A percentile compares a stretch with the other conserved stretches of the same genome.
phyloP scores from a whole-genome alignment of 345 rosid species.

The Gossypium longicalyx region DNA sequence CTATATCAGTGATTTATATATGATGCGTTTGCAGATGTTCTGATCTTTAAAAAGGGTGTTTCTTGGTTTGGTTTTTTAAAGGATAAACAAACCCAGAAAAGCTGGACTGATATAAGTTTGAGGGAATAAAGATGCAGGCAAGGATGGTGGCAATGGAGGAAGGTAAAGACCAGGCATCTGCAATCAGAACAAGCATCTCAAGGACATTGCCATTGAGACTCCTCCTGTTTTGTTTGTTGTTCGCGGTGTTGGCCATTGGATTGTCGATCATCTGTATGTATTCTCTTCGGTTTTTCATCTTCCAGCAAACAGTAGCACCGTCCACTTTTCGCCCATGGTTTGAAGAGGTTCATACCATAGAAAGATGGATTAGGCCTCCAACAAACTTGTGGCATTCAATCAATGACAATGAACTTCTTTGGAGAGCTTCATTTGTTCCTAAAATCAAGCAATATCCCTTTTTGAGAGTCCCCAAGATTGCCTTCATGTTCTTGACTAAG shows the following conservation, averaged over 20 bases:
- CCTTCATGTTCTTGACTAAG: conserved; percentile 90
- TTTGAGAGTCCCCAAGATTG: conserved; percentile 71
- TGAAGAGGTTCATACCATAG: conserved; percentile 22
- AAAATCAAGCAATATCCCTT: conserved; percentile 51
- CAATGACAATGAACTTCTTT: conserved; percentile 69
- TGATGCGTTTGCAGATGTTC: background rate
- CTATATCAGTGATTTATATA: background rate
- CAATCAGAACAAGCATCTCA: conserved; percentile 30
- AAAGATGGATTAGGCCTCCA: conserved; percentile 59
- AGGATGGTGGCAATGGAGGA: conserved; percentile 42
- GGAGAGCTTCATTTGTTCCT: conserved; percentile 83
- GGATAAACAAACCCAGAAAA: background rate
- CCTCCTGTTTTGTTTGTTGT: conserved; percentile 40
- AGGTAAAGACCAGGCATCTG: conserved; percentile 35
- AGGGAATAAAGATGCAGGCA: conserved; percentile 8
- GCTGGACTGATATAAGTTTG: background rate
- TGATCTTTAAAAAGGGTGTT: background rate
- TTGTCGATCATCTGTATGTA: conserved; percentile 49
- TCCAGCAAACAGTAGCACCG: conserved; percentile 27
- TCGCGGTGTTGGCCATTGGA: conserved; percentile 46
- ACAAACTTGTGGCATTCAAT: conserved; percentile 54
- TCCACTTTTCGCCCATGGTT: conserved; percentile 29
- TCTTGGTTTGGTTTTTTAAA: conserved; percentile 13
- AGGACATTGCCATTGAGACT: conserved; percentile 39
- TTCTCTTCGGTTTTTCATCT: conserved; percentile 33